Conservation (phyloP, 1,284 basidiomycete species). For the Leccinum pachyderme region DNA sequence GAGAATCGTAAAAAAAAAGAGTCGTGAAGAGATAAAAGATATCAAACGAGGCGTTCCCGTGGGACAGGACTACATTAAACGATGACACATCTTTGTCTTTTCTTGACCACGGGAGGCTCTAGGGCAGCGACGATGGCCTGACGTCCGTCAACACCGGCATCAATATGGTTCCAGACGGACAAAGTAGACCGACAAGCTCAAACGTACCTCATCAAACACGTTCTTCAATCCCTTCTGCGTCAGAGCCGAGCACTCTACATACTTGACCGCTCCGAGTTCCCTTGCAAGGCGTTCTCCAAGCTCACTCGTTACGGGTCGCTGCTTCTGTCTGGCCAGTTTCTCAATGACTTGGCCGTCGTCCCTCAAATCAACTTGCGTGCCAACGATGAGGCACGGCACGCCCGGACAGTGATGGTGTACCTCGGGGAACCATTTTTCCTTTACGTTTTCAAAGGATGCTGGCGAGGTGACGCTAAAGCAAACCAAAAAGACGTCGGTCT, state of each 20-base stretch:
- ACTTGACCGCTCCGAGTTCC: slow-evolving; percentile 97
- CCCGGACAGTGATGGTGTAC: slow-evolving; percentile 99
- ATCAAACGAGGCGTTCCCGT: slow-evolving; percentile 31
- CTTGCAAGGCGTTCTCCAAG: slow-evolving; percentile 92
- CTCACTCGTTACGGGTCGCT: slow-evolving; percentile 86
- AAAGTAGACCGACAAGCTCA: background rate
- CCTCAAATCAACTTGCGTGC: slow-evolving; percentile 97
- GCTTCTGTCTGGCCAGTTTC: slow-evolving; percentile 95
- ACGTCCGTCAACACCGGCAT: slow-evolving; percentile 7
- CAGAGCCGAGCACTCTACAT: slow-evolving; percentile 98
- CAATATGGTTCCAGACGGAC: slow-evolving; percentile 3
- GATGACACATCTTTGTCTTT: slow-evolving; percentile 81
- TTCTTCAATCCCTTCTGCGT: slow-evolving; percentile 99
- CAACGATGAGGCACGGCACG: slow-evolving; percentile 97
- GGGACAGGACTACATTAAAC: slow-evolving; percentile 52
- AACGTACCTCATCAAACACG: slow-evolving; percentile 94
- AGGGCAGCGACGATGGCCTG: slow-evolving; percentile 98
- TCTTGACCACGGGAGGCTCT: slow-evolving; percentile 91
- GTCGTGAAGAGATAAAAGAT: slow-evolving; percentile 38
- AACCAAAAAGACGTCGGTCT: slow-evolving; percentile 99
- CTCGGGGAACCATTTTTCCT: slow-evolving; percentile 99
- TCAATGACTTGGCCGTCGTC: slow-evolving; percentile 93
- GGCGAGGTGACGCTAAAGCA: slow-evolving; percentile 99
- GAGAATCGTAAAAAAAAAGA: slow-evolving; percentile 24
- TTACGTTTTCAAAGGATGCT: slow-evolving; percentile 99